Percentiles rank a stretch among this genome's conserved stretches.
These are phyloP conservation scores for Ottelia alismoides DNA, from an alignment of 106 monocot genomes.

Conservation along the genomic window DNA sequence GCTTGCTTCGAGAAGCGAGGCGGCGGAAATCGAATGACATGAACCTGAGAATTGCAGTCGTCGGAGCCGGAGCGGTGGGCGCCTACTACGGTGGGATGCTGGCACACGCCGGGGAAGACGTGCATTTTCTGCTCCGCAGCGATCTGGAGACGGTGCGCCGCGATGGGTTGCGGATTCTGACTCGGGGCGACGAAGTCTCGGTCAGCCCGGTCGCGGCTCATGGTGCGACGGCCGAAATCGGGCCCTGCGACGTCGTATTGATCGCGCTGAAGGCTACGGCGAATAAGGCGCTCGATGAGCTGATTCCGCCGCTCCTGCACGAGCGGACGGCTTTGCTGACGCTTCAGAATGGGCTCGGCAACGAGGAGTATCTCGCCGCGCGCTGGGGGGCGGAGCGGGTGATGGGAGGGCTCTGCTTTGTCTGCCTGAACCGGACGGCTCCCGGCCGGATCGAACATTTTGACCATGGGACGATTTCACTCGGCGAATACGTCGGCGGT, in stretches of 20 bases:
- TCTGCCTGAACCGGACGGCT: neutral
- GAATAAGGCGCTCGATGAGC: neutral
- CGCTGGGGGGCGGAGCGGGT: neutral
- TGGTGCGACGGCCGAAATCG: neutral
- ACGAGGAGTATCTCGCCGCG: neutral
- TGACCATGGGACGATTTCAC: neutral
- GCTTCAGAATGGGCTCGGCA: neutral
- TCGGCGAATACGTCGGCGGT: neutral
- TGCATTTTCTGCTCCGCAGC: neutral
- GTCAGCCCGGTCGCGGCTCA: neutral
- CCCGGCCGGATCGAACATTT: neutral
- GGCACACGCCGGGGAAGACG: neutral
- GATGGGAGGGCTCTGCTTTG: neutral
- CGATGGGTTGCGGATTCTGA: neutral
- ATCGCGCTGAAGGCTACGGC: neutral
- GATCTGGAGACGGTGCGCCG: neutral
- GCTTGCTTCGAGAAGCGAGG: too few relatives aligned
- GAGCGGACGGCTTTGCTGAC: neutral
- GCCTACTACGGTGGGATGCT: neutral
- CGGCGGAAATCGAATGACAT: too few relatives aligned
- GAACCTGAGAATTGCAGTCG: neutral
- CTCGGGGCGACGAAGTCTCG: neutral
- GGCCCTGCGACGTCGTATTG: neutral
- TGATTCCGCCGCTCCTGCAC: neutral
- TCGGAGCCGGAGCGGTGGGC: neutral